Base-by-base conservation (phyloP, 2,329 filamentous ascomycete genomes). In the Eutypa lata region DNA sequence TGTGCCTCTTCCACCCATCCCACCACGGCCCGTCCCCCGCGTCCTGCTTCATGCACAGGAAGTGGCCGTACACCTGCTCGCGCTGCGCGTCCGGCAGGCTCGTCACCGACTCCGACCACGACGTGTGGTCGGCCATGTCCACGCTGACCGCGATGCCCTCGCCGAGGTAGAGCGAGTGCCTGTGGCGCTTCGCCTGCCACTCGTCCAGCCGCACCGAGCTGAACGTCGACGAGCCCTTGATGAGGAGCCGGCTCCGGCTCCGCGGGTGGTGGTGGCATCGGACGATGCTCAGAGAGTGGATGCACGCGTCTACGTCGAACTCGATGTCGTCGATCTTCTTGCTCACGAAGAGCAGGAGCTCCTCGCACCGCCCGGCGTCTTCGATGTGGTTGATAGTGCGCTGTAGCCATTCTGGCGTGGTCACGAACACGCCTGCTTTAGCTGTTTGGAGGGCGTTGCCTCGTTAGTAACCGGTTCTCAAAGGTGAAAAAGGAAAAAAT, bases 11-110 rank as follows among this genome's bases (percentile, higher is more conserved):
- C 38, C 48, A 49, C 8, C 22, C 26, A 8, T 26, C 35, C 48
- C 48, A 49, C 14, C 22, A 42, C 3, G 19, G 14, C 7, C 37
- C 48, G 3, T 49, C 47, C 33, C 21, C 33, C 11, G 16, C 22
- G 47, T 49, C 21, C 21, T 42, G 37, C 38, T 49, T 49, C 48
- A 49, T 49, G 48, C 48, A 49, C 13, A 49, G 21, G 19, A 49
- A 49, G 14, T 49, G 48, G n/a, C 48, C 48, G 48, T 49, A 49
- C 5, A 49, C 40, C 26, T 49, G 37, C 38, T 49, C 48, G 8
- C 26, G 19, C 21, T 49, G 48, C 13, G 37, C 33, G 7, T 40
- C 21, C 7, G 48, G 26, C n/a, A 49, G 38, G 10, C 37, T 28
- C 7, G 48, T 10, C n/a, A 49, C 48, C 3, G 37, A 21, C 10